Evolutionary conservation across 495 filamentous ascomycete species (phyloP).

Genomic region (Aspergillus biplanus): DNA sequence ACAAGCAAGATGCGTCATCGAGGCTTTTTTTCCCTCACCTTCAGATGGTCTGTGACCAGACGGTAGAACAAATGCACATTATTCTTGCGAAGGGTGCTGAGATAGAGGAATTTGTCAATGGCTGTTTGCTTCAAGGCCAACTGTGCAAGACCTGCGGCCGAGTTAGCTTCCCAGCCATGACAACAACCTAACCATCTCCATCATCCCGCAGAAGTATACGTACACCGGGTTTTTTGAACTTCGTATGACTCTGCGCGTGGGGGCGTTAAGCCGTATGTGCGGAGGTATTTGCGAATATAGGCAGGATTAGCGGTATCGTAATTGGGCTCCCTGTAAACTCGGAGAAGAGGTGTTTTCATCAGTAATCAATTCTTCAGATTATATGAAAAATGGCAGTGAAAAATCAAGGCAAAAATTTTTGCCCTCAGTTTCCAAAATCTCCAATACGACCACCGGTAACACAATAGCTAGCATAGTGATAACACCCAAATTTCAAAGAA

Average conservation of each 20-base stretch:
- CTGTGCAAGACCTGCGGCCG: constrained; percentile 61
- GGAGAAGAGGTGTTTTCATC: not conserved
- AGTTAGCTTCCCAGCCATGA: constrained; percentile 18
- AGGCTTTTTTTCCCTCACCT: constrained; percentile 46
- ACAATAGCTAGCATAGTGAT: not conserved
- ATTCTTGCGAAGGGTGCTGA: constrained; percentile 82
- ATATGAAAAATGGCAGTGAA: constrained; percentile 5
- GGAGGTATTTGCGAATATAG: constrained; percentile 68
- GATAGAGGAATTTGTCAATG: constrained; percentile 95
- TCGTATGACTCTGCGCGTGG: constrained; percentile 72
- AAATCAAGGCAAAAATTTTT: not conserved
- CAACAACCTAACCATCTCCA: not conserved
- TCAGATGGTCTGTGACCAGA: constrained; percentile 85
- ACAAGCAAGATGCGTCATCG: constrained; percentile 7
- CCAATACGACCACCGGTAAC: not conserved
- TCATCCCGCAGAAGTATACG: constrained; percentile 25
- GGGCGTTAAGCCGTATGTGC: constrained; percentile 72
- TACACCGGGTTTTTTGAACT: constrained; percentile 70
- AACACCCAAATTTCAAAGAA: not conserved
- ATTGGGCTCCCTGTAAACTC: constrained; percentile 42
- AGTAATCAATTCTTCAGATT: not conserved
- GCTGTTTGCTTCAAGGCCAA: constrained; percentile 75
- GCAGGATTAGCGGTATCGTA: constrained; percentile 66
- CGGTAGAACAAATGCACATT: constrained; percentile 96
- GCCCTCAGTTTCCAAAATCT: not conserved